These are phyloP conservation scores for Scedosporium minutisporum DNA, from an alignment of 2,329 filamentous ascomycete species.

Conservation along the genomic window DNA sequence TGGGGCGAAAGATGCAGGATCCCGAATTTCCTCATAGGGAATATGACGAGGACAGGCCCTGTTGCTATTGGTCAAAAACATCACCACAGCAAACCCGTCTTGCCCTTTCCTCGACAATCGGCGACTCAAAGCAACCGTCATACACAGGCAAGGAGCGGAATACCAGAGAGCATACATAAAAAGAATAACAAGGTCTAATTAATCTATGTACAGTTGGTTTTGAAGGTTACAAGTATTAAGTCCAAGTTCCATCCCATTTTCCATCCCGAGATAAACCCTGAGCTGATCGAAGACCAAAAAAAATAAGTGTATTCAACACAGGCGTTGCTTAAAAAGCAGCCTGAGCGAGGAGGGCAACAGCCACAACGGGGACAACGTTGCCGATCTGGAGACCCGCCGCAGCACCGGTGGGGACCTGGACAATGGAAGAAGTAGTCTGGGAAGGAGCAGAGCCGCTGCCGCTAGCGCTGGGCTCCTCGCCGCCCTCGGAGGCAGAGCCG, in stretches of 20 bases:
- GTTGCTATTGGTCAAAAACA: too few species aligned
- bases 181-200: neutral
- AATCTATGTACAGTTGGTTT: neutral
- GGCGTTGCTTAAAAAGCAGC: neutral
- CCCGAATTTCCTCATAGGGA: too few species aligned
- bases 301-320: neutral
- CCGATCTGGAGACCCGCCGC: neutral
- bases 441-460: neutral
- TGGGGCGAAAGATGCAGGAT: too few species aligned
- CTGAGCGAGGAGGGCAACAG: conserved; percentile 1
- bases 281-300: neutral
- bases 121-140: neutral
- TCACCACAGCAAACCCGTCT: too few species aligned
- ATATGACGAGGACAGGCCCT: too few species aligned
- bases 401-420: neutral
- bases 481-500: neutral
- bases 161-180: neutral
- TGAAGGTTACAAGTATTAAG: neutral
- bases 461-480: neutral
- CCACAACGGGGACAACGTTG: conserved; percentile 1
- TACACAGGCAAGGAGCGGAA: neutral
- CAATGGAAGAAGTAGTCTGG: neutral
- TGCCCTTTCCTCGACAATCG: too few species aligned
- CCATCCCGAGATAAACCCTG: neutral
- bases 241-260: neutral